A percentile compares a stretch with the other conserved stretches of the same genome.
Evolutionary conservation across 768 basidiomycete species (phyloP).

Genomic region (Kwoniella pini): DNA sequence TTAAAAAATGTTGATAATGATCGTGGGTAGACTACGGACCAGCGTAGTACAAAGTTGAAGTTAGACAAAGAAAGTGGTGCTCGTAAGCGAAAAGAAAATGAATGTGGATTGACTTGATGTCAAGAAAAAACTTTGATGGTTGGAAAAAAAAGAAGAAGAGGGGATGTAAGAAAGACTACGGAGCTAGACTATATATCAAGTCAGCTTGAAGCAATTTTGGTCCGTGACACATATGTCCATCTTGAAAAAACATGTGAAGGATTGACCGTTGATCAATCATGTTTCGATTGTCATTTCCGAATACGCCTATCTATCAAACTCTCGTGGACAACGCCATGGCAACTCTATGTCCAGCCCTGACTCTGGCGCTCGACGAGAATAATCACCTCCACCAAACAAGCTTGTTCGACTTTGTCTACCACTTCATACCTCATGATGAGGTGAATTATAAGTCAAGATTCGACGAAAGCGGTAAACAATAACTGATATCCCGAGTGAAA

Average conservation of each 20-base stretch:
- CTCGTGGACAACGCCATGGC: background rate
- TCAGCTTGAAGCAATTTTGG: too few species aligned
- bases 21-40: conserved; percentile 10
- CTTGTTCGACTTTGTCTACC: too few species aligned
- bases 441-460: background rate
- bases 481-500: background rate
- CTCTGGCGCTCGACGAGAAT: background rate
- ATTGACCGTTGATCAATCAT: background rate
- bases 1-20: background rate
- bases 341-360: background rate
- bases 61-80: conserved; percentile 2
- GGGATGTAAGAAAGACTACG: background rate
- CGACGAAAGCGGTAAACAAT: background rate
- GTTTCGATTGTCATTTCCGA: background rate
- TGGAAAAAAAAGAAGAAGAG: background rate
- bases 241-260: too few species aligned
- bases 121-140: background rate
- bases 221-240: too few species aligned
- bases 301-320: background rate
- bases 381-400: background rate
- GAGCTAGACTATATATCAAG: background rate
- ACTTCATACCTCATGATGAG: too few species aligned
- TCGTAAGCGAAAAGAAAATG: conserved; percentile 2
- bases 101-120: background rate
- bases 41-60: conserved; percentile 6